Evolutionary conservation across 345 rosid species (phyloP), one percentile per base, ranked within the genome.

Genomic region (Noccaea caerulescens): DNA sequence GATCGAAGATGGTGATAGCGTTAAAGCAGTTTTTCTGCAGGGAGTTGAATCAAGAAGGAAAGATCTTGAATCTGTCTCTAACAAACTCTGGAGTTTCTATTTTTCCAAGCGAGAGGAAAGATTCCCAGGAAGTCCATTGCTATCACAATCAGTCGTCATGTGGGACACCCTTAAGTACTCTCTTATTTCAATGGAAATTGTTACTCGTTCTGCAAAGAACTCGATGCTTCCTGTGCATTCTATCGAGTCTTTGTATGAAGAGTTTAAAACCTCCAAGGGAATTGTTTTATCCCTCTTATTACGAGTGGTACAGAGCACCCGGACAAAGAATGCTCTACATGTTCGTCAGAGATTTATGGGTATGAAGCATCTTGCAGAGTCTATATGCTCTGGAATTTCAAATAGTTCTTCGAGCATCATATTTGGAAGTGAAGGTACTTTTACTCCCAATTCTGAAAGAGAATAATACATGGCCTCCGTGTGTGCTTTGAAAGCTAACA

Each of bases 131-230:
- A 77, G 82, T 61, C 60, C 78, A 1, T 81, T 85, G 82, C 62
- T 79, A 46, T 80, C 83, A 63, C 82, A 76, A 55, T 81, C 88
- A 55, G 71, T 87, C 72, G 73, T 89, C 54, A 82, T 91, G 85
- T 94, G 99, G 99, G 97, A 94, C 80, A 84, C 89, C 50, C 95
- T 94, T n/a, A 85, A 83, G 79, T 89, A 86, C 79, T 85, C 99
- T 45, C 87, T 94, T 51, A 80, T 84, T 62, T 88, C 96, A 14
- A 84, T 86, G 70, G 99, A 94, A 81, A 79, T 91, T 79, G 82
- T 89, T 67, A 81, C 86, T 60, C 96, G 99, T 37, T 69, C 86
- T 64, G 84, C 81, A 65, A 84, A 83, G 80, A 68, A 80, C 27
- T 73, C 82, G 37, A 8, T 82, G 80, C 71, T 59, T 49, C 85